Evolutionary conservation across 164 flowering plant genomes (phyloP), one percentile per base, ranked within the genome.

Genomic region (Nelumbo lutea): DNA sequence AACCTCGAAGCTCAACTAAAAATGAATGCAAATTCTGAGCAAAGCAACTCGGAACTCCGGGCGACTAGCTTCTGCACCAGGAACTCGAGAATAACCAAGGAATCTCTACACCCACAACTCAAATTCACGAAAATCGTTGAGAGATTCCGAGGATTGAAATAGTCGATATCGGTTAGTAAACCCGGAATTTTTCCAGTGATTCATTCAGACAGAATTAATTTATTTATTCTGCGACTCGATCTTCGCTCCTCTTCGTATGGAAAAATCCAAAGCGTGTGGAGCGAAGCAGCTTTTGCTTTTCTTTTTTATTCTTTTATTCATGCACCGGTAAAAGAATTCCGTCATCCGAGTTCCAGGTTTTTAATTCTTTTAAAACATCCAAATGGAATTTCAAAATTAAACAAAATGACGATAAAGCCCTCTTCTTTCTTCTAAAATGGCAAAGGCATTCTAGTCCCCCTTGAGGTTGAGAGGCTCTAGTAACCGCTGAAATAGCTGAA

Each of bases 241-340:
- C 72, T 57, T 27, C 59, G 57, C 44, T 73, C 67, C 67, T 10
- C 48, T 57, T 27, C 27, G 27, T 27, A 27, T 27, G 27, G 27
- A 46, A 73, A 77, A 77, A 66, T 70, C 51, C 62, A 55, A 64
- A 65, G 64, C 63, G 66, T 77, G 77, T 67, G 72, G 64, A 69
- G 71, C 38, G 64, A 51, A 51, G 59, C 76, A 73, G 77, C 77
- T 77, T 73, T 73, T 68, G 48, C 42, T 52, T 3, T 57, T 57
- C 38, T 27, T 59, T 48, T 56, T 59, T 42, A 14, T 38, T 38
- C 5, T 15, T 51, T 42, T 65, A 41, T 10, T 56, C 5, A 61
- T 52, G 13, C 67, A 46, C 48, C 4, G 48, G 4, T 46, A 46
- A 46, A 46, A 46, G 48, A 46, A 46, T 46, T 46, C 7, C 7